Conservation (phyloP, 306 rosid species). For the Phaseolus lunatus region DNA sequence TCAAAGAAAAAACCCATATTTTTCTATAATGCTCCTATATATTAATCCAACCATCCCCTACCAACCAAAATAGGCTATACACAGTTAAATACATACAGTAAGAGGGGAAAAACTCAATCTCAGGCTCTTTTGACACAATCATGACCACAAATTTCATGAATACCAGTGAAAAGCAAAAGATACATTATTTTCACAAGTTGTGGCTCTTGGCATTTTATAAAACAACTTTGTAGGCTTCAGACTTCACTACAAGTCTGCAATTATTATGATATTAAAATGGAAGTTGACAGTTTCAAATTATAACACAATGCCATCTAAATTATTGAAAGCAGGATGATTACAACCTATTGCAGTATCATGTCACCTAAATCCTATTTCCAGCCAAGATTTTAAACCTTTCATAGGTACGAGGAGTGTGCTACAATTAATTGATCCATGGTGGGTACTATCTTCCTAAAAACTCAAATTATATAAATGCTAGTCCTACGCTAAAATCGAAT, state of each 20-base stretch:
- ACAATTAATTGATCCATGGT: neutral
- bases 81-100: neutral
- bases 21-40: neutral
- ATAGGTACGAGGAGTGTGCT: neutral
- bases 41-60: slow-evolving; percentile 20
- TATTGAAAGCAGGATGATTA: neutral
- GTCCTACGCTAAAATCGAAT: neutral
- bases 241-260: neutral
- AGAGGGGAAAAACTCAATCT: slow-evolving; percentile 4
- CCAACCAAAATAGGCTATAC: neutral
- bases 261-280: neutral
- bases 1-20: neutral
- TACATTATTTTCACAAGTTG: neutral
- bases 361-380: neutral
- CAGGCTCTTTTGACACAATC: slow-evolving; percentile 11
- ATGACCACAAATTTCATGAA: neutral
- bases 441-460: no score
- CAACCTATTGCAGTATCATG: neutral
- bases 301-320: neutral
- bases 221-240: neutral
- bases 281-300: neutral
- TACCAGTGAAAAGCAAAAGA: neutral
- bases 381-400: neutral
- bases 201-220: neutral
- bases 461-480: neutral